A percentile compares a stretch with the other conserved stretches of the same genome.
phyloP scores from a whole-genome alignment of 495 filamentous ascomycete species.

The Lophiotrema nucula region DNA sequence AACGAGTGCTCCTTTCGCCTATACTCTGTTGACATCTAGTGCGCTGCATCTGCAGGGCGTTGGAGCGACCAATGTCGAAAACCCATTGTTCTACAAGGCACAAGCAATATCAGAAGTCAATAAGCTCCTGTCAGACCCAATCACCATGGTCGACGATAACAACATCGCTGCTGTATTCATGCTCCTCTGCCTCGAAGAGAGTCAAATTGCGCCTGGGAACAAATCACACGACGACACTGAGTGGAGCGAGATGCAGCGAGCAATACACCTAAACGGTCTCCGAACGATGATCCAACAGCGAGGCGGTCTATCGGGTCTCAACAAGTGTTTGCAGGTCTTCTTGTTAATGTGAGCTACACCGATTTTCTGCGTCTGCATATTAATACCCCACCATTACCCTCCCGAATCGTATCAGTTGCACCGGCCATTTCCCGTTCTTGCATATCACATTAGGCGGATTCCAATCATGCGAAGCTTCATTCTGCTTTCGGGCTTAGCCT shows the following conservation, averaged over 20 bases:
- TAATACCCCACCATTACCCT: background rate
- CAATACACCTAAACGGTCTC: conserved; percentile 35
- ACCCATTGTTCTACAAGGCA: conserved; percentile 31
- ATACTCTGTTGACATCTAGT: conserved; percentile 28
- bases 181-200: conserved; percentile 36
- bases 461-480: background rate
- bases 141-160: conserved; percentile 27
- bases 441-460: too few species aligned
- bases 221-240: conserved; percentile 1
- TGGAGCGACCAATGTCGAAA: conserved; percentile 6
- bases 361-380: conserved; percentile 5
- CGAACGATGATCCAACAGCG: conserved; percentile 35
- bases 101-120: conserved; percentile 33
- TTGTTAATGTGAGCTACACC: conserved; percentile 34
- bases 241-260: conserved; percentile 17
- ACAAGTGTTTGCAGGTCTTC: conserved; percentile 35
- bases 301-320: conserved; percentile 33
- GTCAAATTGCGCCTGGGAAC: conserved; percentile 18
- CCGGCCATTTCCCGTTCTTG: too few species aligned
- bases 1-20: conserved; percentile 30
- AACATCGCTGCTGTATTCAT: conserved; percentile 38
- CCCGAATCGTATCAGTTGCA: too few species aligned
- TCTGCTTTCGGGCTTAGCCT: background rate
- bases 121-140: conserved; percentile 23
- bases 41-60: conserved; percentile 31